Evolutionary conservation across 345 rosid genomes (phyloP).

Genomic region (Cardiospermum halicacabum): DNA sequence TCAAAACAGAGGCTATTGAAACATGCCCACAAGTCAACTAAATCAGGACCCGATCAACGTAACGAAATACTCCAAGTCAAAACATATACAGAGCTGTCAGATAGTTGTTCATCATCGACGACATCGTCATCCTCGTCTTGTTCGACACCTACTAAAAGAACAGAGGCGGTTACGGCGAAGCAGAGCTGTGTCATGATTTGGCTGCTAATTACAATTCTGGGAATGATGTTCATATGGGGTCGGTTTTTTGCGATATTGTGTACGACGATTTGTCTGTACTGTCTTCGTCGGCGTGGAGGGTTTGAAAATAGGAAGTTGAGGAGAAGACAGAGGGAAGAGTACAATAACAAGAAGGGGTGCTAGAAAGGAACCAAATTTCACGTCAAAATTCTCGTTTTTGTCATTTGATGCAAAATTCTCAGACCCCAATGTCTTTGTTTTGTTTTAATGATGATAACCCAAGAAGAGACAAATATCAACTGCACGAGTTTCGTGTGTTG

Average conservation of each 20-base stretch:
- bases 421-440: not conserved
- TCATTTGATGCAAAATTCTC: slow-evolving; percentile 8
- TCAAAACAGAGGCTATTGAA: slow-evolving; percentile 7
- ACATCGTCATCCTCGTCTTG: not conserved
- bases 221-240: slow-evolving; percentile 35
- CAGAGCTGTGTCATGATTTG: slow-evolving; percentile 10
- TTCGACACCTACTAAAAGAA: not conserved
- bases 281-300: slow-evolving; percentile 13
- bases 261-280: slow-evolving; percentile 30
- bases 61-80: not conserved
- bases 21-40: slow-evolving; percentile 5
- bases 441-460: not conserved
- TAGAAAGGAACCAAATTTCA: slow-evolving; percentile 25
- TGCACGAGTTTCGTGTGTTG: not conserved
- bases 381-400: slow-evolving; percentile 22
- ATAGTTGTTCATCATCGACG: not conserved
- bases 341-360: slow-evolving; percentile 27
- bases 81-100: not conserved
- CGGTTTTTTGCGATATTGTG: slow-evolving; percentile 34
- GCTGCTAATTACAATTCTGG: slow-evolving; percentile 19
- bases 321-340: not conserved
- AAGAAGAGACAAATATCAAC: not conserved
- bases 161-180: not conserved
- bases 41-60: not conserved
- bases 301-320: not conserved